Percentiles rank a stretch among this genome's conserved stretches.
phyloP scores from a whole-genome alignment of 1,139 yeast species.

The Diutina ranongensis region DNA sequence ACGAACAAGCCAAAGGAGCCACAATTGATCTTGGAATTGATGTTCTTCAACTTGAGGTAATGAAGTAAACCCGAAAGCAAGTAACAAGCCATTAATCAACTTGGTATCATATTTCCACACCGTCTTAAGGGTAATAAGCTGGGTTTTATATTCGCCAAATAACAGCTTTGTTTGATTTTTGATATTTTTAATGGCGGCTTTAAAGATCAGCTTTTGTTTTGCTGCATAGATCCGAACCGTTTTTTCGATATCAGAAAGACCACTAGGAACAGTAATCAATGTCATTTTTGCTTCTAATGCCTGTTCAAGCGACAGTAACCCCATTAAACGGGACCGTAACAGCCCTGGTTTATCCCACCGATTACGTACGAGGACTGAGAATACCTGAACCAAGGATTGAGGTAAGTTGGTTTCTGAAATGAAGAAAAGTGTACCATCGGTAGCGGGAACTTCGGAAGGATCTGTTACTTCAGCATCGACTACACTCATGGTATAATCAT shows the following conservation, averaged over 20 bases:
- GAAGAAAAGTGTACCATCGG: slow-evolving; percentile 30
- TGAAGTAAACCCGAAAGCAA: slow-evolving; percentile 44
- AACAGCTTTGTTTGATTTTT: slow-evolving; percentile 40
- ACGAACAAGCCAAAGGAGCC: slow-evolving; percentile 54
- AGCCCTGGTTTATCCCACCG: slow-evolving; percentile 25
- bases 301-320: slow-evolving; percentile 18
- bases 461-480: slow-evolving; percentile 10
- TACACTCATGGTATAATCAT: slow-evolving; percentile 37
- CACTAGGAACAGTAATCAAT: slow-evolving; percentile 13
- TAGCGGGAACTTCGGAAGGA: slow-evolving; percentile 7
- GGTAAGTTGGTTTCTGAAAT: slow-evolving; percentile 32
- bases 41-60: slow-evolving; percentile 39
- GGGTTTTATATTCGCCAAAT: slow-evolving; percentile 30
- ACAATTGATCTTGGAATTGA: slow-evolving; percentile 44
- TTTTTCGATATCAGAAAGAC: slow-evolving; percentile 14
- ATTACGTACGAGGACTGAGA: slow-evolving; percentile 38
- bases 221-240: slow-evolving; percentile 12
- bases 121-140: slow-evolving; percentile 38
- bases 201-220: slow-evolving; percentile 39
- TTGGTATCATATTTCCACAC: slow-evolving; percentile 43
- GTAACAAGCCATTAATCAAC: slow-evolving; percentile 43
- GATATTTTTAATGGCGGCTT: slow-evolving; percentile 32
- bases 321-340: background rate
- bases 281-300: slow-evolving; percentile 39
- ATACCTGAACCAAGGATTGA: slow-evolving; percentile 34